Base-by-base conservation (phyloP, 306 rosid species). In the Vigna nakashimae region DNA sequence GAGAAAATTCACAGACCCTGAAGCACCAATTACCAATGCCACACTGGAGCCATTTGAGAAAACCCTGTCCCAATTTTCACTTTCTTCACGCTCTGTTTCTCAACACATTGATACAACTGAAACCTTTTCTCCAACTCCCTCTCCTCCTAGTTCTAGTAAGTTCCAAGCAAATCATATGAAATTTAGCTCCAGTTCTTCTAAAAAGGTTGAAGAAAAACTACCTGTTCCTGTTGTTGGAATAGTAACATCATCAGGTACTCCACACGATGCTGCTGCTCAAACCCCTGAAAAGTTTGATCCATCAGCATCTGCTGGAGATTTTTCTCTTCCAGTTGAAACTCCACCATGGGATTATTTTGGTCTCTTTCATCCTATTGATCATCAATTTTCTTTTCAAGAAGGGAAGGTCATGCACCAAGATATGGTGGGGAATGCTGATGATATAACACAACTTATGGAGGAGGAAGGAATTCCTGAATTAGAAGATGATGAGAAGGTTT, bases 341-440 rank as follows among this genome's bases (percentile, higher is more conserved):
- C 87, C 78, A 22, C 89, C 86, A 3, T 91, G 98, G 98, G 98
- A 93, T 87, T 93, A 82, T 85, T 92, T 92, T 76, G 97, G 89
- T 36, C 84, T 91, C 76, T 88, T 90, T 78, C 90, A 89, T 85
- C 93, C 97, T 45, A 85, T 83, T 78, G 92, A 93, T 73, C 82
- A 86, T 82, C 90, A 94, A n/a, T 82, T 87, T 83, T 90, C 97
- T 59, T 87, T 76, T 76, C 96, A 91, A 77, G 97, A 89, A 32
- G 88, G 85, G 22, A 87, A 86, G 78, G 86, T 49, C 34, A 59
- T 74, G 69, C 84, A 55, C 77, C 91, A 82, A 22, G 88, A 80
- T 63, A 69, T 73, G 74, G 91, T 73, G 72, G 94, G 88, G 69
- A 81, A 60, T 84, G 64, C 75, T 28, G 81, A 83, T 85, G 89